phyloP scores from a whole-genome alignment of 805 yeast genomes.

The Metschnikowia peoriensis region DNA sequence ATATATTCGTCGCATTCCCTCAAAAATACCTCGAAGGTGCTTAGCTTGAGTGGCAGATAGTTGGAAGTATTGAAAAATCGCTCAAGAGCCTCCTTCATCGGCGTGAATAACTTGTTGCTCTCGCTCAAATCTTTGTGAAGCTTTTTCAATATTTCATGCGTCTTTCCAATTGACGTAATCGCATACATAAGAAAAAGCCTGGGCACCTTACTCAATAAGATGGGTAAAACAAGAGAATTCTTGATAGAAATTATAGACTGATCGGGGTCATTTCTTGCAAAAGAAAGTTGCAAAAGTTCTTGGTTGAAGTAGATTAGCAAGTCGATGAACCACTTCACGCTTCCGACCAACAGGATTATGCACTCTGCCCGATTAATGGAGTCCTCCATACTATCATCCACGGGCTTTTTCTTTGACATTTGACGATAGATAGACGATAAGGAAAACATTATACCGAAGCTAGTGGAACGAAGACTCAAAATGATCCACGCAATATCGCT shows the following conservation, averaged over 20 bases:
- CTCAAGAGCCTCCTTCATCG: slow-evolving; percentile 53
- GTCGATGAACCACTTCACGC: slow-evolving; percentile 83
- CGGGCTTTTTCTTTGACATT: slow-evolving; percentile 56
- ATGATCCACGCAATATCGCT: slow-evolving; percentile 60
- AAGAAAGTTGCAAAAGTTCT: slow-evolving; percentile 55
- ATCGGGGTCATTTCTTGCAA: slow-evolving; percentile 20
- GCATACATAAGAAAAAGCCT: slow-evolving; percentile 65
- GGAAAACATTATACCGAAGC: slow-evolving; percentile 66
- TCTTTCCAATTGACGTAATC: slow-evolving; percentile 61
- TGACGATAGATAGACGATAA: slow-evolving; percentile 62
- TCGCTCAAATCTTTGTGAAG: slow-evolving; percentile 51
- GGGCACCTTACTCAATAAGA: slow-evolving; percentile 67
- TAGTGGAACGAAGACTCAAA: slow-evolving; percentile 65
- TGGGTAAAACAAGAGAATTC: slow-evolving; percentile 52
- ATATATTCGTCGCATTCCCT: slow-evolving; percentile 51
- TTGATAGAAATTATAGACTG: slow-evolving; percentile 22
- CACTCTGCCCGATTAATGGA: slow-evolving; percentile 61
- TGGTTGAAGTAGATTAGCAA: slow-evolving; percentile 69
- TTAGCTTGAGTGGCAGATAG: slow-evolving; percentile 54
- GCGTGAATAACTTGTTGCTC: slow-evolving; percentile 40
- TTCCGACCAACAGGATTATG: slow-evolving; percentile 64
- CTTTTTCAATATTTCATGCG: slow-evolving; percentile 55
- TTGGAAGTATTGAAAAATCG: slow-evolving; percentile 48
- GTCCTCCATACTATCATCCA: slow-evolving; percentile 52
- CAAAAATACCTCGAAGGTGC: slow-evolving; percentile 57